phyloP scores from a whole-genome alignment of 192 early-diverging fungal species.

The Backusella liffmaniae region DNA sequence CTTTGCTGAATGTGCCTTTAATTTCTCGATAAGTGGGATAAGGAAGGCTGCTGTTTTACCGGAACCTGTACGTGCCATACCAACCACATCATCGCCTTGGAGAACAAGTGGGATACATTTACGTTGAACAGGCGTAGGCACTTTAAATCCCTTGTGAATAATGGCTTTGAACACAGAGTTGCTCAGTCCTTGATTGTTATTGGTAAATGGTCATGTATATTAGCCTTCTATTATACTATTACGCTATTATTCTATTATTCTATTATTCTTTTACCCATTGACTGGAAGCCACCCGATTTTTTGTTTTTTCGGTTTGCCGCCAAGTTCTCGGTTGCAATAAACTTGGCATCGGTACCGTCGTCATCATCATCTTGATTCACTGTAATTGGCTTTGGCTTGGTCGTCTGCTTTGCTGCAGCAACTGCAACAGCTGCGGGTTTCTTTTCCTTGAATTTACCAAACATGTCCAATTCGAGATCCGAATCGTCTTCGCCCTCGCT shows the following conservation, averaged over 20 bases:
- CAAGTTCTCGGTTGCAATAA: slow-evolving; percentile 51
- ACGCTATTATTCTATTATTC: no score
- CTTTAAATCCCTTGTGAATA: slow-evolving; percentile 91
- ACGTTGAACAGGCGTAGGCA: slow-evolving; percentile 98
- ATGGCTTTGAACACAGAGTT: slow-evolving; percentile 83
- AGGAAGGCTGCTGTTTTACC: slow-evolving; percentile 86
- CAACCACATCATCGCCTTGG: slow-evolving; percentile 91
- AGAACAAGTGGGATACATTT: slow-evolving; percentile 91
- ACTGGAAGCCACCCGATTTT: slow-evolving; percentile 97
- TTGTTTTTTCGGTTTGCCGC: slow-evolving; percentile 87
- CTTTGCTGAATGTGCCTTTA: slow-evolving; percentile 88
- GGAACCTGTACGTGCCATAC: slow-evolving; percentile 97
- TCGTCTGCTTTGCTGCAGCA: not conserved
- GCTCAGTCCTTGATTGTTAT: slow-evolving; percentile 59
- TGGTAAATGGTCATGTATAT: not conserved
- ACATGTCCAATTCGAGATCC: slow-evolving; percentile 35
- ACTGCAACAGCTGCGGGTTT: slow-evolving; percentile 2
- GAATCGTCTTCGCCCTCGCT: slow-evolving; percentile 16
- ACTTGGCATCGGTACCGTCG: slow-evolving; percentile 26
- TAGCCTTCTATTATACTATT: no score
- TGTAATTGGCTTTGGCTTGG: slow-evolving; percentile 19
- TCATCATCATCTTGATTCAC: slow-evolving; percentile 10
- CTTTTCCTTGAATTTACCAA: slow-evolving; percentile 15
- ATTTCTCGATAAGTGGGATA: slow-evolving; percentile 86
- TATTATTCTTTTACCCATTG: slow-evolving; percentile 66